Conservation (phyloP, 2,329 filamentous ascomycete species). For the Harringtonia lauricola region DNA sequence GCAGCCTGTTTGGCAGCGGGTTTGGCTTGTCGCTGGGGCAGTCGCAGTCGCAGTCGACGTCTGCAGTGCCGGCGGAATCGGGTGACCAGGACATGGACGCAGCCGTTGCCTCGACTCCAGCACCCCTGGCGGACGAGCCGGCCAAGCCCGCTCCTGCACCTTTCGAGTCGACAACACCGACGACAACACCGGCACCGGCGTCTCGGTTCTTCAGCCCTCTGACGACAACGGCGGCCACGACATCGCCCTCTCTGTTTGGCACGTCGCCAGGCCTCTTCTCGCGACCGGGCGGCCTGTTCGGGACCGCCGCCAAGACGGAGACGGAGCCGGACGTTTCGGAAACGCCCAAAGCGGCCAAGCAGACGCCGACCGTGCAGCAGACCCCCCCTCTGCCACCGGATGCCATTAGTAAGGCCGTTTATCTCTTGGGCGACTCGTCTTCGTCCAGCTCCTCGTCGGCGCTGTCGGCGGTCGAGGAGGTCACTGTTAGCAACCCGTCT, state of each 20-base stretch:
- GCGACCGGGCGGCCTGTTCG: slow-evolving; percentile 2
- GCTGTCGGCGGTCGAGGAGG: slow-evolving; percentile 17
- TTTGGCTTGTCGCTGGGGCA: slow-evolving; percentile 50
- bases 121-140: slow-evolving; percentile 8
- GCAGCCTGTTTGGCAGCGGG: slow-evolving; percentile 44
- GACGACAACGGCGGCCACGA: slow-evolving; percentile 1
- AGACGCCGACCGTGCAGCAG: slow-evolving; percentile 15
- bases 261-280: not conserved
- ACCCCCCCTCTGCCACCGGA: slow-evolving; percentile 39
- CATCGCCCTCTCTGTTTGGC: slow-evolving; percentile 7
- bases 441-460: slow-evolving; percentile 39
- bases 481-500: slow-evolving; percentile 13
- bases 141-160: slow-evolving; percentile 13
- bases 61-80: slow-evolving; percentile 7
- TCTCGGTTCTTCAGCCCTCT: slow-evolving; percentile 13
- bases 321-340: not conserved
- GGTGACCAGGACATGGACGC: slow-evolving; percentile 45
- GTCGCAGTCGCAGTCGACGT: slow-evolving; percentile 15
- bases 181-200: slow-evolving; percentile 13
- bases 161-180: slow-evolving; percentile 15
- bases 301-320: not conserved
- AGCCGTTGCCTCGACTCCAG: slow-evolving; percentile 18
- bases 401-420: slow-evolving; percentile 40
- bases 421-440: slow-evolving; percentile 37
- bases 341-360: slow-evolving; percentile 16